A percentile compares a stretch with the other conserved stretches of the same genome.
phyloP scores from a whole-genome alignment of 495 filamentous ascomycete species.

The Halenospora varia region DNA sequence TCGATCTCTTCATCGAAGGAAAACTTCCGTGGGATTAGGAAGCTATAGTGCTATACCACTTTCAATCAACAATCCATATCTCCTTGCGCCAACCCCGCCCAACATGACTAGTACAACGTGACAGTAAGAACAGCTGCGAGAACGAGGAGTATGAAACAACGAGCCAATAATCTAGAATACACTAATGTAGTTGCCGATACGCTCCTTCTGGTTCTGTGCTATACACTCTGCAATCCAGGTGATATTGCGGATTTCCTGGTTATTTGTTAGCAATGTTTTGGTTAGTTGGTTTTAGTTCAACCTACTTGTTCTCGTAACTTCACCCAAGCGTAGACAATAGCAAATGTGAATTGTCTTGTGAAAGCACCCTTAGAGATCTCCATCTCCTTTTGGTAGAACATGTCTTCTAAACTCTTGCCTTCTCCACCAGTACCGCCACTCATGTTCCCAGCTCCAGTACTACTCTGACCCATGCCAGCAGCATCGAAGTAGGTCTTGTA shows the following conservation, averaged over 20 bases:
- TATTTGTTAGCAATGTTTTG: conserved; percentile 7
- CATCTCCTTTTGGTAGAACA: conserved; percentile 99
- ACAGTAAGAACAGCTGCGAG: background rate
- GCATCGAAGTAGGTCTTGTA: conserved; percentile 95
- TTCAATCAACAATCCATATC: conserved; percentile 16
- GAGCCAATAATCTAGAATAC: conserved; percentile 59
- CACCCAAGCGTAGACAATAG: conserved; percentile 96
- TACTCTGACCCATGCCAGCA: conserved; percentile 75
- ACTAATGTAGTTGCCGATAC: conserved; percentile 97
- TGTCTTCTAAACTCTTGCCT: conserved; percentile 87
- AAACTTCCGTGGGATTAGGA: background rate
- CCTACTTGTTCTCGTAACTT: conserved; percentile 95
- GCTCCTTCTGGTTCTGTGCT: conserved; percentile 98
- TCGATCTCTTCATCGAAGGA: background rate
- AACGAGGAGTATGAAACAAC: background rate
- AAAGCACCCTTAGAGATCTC: conserved; percentile 93
- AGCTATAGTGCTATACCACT: conserved; percentile 3
- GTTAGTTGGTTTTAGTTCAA: background rate
- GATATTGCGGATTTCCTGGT: conserved; percentile 92
- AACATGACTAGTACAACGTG: conserved; percentile 18
- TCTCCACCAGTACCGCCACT: conserved; percentile 69
- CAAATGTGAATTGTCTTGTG: conserved; percentile 92
- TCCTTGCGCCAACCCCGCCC: conserved; percentile 21
- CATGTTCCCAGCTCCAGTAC: conserved; percentile 75
- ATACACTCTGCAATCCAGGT: conserved; percentile 99